Conservation (phyloP, 129 eudicot genomes). For the Chrysanthemum seticuspe region DNA sequence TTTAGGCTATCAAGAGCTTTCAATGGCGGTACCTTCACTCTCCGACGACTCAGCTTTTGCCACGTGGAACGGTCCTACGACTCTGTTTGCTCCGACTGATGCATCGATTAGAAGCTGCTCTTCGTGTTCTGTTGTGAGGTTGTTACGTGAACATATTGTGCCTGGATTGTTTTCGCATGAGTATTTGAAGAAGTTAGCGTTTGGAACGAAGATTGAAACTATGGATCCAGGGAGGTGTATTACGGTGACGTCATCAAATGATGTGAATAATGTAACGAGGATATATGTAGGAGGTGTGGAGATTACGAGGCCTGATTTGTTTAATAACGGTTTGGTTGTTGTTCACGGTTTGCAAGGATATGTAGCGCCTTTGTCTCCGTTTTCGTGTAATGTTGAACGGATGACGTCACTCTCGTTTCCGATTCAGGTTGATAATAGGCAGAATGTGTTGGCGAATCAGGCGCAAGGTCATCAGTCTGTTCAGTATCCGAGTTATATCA, state of each 20-base stretch:
- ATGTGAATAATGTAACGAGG: constrained; percentile 38
- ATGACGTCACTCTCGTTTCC: constrained; percentile 68
- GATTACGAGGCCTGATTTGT: constrained; percentile 64
- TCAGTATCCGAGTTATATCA: constrained; percentile 36
- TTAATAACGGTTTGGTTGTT: constrained; percentile 60
- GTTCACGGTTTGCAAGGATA: constrained; percentile 75
- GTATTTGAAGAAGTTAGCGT: constrained; percentile 57
- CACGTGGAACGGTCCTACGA: constrained; percentile 56
- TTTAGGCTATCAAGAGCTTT: constrained; percentile 62
- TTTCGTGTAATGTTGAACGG: constrained; percentile 62
- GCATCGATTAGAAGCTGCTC: constrained; percentile 63
- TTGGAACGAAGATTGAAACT: constrained; percentile 81
- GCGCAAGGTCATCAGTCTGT: constrained; percentile 5
- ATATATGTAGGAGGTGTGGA: constrained; percentile 74
- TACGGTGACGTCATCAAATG: constrained; percentile 57
- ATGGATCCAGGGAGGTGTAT: constrained; percentile 76
- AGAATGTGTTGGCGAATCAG: too few relatives aligned
- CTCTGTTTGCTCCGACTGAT: constrained; percentile 79
- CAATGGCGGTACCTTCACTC: constrained; percentile 57
- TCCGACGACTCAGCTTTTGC: constrained; percentile 50
- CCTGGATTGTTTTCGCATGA: constrained; percentile 68
- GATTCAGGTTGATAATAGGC: constrained; percentile 24
- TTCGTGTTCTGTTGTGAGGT: constrained; percentile 61
- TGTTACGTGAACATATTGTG: constrained; percentile 67
- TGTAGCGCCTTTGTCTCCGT: constrained; percentile 72